phyloP scores from a whole-genome alignment of 371 early-diverging fungal genomes.

The Mortierella sp. region DNA sequence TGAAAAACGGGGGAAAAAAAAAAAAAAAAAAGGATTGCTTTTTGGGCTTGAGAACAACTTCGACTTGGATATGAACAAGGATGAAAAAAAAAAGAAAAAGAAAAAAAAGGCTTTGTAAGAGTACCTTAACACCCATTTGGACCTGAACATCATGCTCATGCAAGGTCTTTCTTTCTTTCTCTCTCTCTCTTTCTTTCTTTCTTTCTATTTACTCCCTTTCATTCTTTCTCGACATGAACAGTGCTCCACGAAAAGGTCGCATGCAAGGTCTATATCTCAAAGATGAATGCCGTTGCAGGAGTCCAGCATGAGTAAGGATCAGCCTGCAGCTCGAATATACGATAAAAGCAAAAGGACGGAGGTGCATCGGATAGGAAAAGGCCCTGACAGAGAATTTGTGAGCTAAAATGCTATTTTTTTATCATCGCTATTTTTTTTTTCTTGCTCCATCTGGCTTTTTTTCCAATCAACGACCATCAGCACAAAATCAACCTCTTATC shows the following conservation, averaged over 20 bases:
- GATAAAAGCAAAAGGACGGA: not conserved
- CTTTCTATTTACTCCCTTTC: constrained; percentile 4
- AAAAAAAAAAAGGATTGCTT: no score
- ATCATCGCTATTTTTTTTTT: not conserved
- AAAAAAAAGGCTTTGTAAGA: no score
- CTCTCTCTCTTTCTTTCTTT: not conserved
- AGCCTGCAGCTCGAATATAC: no score
- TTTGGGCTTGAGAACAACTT: no score
- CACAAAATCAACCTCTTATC: not conserved
- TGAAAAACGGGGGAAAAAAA: no score
- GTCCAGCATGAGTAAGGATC: no score
- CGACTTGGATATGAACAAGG: no score
- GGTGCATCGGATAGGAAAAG: not conserved
- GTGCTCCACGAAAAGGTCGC: constrained; percentile 79
- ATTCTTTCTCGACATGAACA: constrained; percentile 15
- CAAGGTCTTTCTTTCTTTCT: not conserved
- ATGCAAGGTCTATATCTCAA: constrained; percentile 63
- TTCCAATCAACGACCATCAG: no score
- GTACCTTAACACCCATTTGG: no score
- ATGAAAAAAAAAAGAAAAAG: no score
- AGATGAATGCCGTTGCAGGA: constrained; percentile 2
- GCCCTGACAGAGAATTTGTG: not conserved
- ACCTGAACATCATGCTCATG: no score
- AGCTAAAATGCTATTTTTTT: no score
- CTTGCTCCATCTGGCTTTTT: not conserved